Evolutionary conservation across 2,329 filamentous ascomycete species (phyloP).

Genomic region (Macrophomina phaseolina): DNA sequence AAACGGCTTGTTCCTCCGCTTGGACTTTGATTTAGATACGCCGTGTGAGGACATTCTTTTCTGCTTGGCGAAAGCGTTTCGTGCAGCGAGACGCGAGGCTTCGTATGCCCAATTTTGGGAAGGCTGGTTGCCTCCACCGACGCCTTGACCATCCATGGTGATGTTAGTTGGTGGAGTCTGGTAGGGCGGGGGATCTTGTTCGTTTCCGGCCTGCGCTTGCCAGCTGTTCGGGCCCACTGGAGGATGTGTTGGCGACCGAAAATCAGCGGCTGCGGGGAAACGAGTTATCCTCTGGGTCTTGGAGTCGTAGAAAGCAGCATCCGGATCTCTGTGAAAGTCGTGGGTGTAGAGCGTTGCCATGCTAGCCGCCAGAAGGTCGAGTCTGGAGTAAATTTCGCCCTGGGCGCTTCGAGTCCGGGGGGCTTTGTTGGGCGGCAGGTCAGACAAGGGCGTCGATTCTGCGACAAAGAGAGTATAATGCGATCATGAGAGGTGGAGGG

Average conservation of each 20-base stretch:
- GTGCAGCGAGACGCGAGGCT: constrained; percentile 35
- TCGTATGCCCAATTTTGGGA: constrained; percentile 35
- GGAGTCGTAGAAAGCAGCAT: constrained; percentile 27
- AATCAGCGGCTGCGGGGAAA: constrained; percentile 28
- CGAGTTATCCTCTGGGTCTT: constrained; percentile 29
- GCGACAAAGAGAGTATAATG: constrained; percentile 9
- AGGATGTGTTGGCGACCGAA: constrained; percentile 24
- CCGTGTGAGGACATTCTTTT: constrained; percentile 44
- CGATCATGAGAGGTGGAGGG: constrained; percentile 19
- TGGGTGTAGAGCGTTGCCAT: constrained; percentile 33
- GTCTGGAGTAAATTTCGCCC: not conserved
- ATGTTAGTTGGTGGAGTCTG: not conserved
- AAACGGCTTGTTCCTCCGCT: constrained; percentile 61
- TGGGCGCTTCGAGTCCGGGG: constrained; percentile 10
- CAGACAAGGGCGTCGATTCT: constrained; percentile 15
- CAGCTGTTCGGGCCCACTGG: constrained; percentile 17
- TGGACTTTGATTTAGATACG: constrained; percentile 58
- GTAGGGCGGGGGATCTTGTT: constrained; percentile 22
- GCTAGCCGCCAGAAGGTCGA: constrained; percentile 8
- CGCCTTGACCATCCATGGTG: constrained; percentile 3
- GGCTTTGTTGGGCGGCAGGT: constrained; percentile 4
- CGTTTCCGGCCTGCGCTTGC: constrained; percentile 15
- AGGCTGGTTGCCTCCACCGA: constrained; percentile 5
- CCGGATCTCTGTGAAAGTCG: constrained; percentile 30
- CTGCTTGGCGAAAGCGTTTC: constrained; percentile 39